These are phyloP conservation scores for Emericellopsis atlantica DNA, from an alignment of 2,329 filamentous ascomycete species.

Conservation along the genomic window DNA sequence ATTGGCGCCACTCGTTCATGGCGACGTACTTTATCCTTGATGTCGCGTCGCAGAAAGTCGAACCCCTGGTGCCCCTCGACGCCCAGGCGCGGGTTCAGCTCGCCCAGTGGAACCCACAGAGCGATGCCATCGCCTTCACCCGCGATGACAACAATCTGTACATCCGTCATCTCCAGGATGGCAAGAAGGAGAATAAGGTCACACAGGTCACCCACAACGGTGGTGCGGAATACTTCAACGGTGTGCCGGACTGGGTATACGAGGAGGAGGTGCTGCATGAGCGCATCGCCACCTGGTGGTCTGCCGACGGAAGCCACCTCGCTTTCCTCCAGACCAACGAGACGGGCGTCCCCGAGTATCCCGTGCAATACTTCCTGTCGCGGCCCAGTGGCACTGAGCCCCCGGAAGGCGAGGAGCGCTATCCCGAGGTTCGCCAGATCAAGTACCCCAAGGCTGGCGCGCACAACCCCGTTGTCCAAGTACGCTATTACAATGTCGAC, in stretches of 20 bases:
- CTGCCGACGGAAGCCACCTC: constrained; percentile 73
- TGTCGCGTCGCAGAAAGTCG: constrained; percentile 63
- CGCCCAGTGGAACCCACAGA: constrained; percentile 79
- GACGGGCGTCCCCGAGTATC: constrained; percentile 79
- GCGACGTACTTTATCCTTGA: constrained; percentile 88
- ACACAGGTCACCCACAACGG: constrained; percentile 76
- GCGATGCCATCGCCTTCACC: constrained; percentile 81
- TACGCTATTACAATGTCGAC: constrained; percentile 78
- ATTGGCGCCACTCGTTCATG: constrained; percentile 84
- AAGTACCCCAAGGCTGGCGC: constrained; percentile 96
- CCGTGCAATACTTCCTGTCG: constrained; percentile 85
- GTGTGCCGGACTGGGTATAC: constrained; percentile 95
- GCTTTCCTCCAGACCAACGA: constrained; percentile 93
- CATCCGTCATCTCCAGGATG: constrained; percentile 47
- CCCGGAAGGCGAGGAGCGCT: constrained; percentile 61
- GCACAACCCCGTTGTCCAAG: constrained; percentile 79
- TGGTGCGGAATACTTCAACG: constrained; percentile 82
- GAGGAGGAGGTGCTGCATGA: constrained; percentile 56
- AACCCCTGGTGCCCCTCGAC: constrained; percentile 64
- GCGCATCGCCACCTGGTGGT: constrained; percentile 91
- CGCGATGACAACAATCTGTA: constrained; percentile 75
- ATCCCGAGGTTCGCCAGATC: constrained; percentile 82
- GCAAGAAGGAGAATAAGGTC: constrained; percentile 31
- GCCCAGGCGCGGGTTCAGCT: constrained; percentile 60
- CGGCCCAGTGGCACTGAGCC: constrained; percentile 66